These are phyloP conservation scores for Aspergillus asperescens DNA, from an alignment of 495 filamentous ascomycete species.

Conservation along the genomic window DNA sequence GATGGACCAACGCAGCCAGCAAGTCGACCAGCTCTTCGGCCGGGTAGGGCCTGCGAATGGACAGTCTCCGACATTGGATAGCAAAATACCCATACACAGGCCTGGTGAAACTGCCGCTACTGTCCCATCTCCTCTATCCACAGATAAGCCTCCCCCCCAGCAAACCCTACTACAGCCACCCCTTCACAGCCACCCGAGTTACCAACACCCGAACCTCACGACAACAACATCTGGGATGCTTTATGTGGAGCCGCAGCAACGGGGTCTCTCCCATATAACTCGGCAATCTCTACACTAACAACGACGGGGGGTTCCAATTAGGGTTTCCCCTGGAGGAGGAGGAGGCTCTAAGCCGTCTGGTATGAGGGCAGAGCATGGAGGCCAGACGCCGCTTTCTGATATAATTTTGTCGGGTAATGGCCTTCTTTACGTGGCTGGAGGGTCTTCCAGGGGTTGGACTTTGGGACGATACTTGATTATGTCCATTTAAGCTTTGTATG, in stretches of 20 bases:
- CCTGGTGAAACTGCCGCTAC: conserved; percentile 14
- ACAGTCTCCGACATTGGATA: conserved; percentile 17
- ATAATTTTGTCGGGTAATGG: conserved; percentile 39
- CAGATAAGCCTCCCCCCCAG: conserved; percentile 21
- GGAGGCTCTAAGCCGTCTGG: conserved; percentile 18
- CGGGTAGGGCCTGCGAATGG: conserved; percentile 26
- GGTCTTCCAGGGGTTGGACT: conserved; percentile 37
- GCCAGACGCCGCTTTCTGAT: conserved; percentile 37
- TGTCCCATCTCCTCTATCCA: conserved; percentile 25
- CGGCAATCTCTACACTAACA: conserved; percentile 46
- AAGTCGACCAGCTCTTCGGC: conserved; percentile 39
- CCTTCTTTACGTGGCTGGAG: conserved; percentile 38
- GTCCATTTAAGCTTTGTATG: not conserved
- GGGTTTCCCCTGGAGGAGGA: conserved; percentile 40
- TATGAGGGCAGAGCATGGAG: conserved; percentile 11
- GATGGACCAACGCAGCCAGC: conserved; percentile 37
- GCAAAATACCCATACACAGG: conserved; percentile 8
- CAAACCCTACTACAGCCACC: conserved; percentile 5
- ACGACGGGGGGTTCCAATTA: conserved; percentile 41
- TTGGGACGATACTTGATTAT: conserved; percentile 30
- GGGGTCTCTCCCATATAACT: conserved; percentile 31
- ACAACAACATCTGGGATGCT: conserved; percentile 31
- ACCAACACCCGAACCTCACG: conserved; percentile 14
- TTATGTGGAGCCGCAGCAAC: conserved; percentile 30
- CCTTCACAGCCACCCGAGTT: conserved; percentile 11